Evolutionary conservation across 371 early-diverging fungal species (phyloP).

Genomic region (Catenaria anguillulae): DNA sequence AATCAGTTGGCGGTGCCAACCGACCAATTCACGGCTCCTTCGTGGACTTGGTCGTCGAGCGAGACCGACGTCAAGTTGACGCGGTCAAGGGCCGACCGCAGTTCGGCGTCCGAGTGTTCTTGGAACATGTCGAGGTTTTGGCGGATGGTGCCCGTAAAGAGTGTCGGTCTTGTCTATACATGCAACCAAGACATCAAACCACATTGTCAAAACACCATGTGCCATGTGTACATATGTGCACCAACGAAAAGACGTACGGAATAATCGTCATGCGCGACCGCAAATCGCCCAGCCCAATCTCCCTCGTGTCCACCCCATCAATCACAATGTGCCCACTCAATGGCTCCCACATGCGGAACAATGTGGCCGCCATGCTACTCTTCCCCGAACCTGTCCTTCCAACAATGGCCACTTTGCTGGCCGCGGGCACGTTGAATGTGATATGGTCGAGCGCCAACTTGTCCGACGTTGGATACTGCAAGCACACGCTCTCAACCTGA

Average conservation of each 20-base stretch:
- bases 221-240: no score
- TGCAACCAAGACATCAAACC: no score
- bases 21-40: background rate
- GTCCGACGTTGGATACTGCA: constrained; percentile 50
- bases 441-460: constrained; percentile 50
- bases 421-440: constrained; percentile 34
- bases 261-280: constrained; percentile 11
- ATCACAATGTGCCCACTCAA: constrained; percentile 41
- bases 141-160: constrained; percentile 32
- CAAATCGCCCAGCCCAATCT: constrained; percentile 28
- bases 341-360: constrained; percentile 58
- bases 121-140: constrained; percentile 35
- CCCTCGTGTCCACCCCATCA: constrained; percentile 50
- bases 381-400: constrained; percentile 50
- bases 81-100: constrained; percentile 25
- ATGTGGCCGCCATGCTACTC: constrained; percentile 41
- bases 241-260: constrained; percentile 23
- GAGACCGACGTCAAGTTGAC: constrained; percentile 16
- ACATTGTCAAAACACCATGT: no score
- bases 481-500: constrained; percentile 43
- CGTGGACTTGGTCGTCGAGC: background rate
- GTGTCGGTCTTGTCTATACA: no score
- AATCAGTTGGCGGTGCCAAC: constrained; percentile 42
- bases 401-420: constrained; percentile 46
- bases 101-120: constrained; percentile 22